phyloP scores from a whole-genome alignment of 2,329 filamentous ascomycete genomes.

The Chalaropsis thielavioides region DNA sequence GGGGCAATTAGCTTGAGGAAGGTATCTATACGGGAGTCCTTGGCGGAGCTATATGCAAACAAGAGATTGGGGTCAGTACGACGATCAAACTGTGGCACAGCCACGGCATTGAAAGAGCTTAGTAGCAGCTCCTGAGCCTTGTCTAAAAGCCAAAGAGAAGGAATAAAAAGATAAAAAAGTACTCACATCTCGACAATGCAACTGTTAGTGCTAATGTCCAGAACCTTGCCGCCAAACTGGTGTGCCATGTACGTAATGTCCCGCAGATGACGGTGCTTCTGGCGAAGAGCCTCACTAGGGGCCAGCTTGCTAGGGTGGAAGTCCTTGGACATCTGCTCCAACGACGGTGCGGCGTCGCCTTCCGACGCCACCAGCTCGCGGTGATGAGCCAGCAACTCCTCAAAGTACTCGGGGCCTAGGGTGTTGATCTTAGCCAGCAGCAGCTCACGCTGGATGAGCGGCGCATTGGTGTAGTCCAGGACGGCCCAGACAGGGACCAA shows the following conservation, averaged over 20 bases:
- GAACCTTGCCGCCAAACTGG: constrained; percentile 92
- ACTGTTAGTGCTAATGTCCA: constrained; percentile 96
- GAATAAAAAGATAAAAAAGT: neutral
- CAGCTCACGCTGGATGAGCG: constrained; percentile 88
- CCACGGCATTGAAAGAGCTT: neutral
- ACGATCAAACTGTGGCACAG: neutral
- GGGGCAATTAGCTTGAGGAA: constrained; percentile 92
- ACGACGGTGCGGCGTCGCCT: constrained; percentile 27
- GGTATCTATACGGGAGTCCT: constrained; percentile 84
- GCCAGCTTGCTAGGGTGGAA: constrained; percentile 85
- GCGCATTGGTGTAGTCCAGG: constrained; percentile 82
- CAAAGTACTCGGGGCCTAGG: constrained; percentile 92
- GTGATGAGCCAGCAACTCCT: constrained; percentile 90
- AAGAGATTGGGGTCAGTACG: constrained; percentile 20
- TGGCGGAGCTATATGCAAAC: constrained; percentile 53
- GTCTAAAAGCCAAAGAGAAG: neutral
- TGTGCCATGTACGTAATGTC: constrained; percentile 93
- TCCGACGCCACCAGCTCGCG: constrained; percentile 58
- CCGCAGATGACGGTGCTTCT: constrained; percentile 95
- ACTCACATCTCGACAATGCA: constrained; percentile 95
- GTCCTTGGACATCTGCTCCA: constrained; percentile 43
- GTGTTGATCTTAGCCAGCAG: constrained; percentile 94
- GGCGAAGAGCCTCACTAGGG: constrained; percentile 73
- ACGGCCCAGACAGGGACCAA: constrained; percentile 97
- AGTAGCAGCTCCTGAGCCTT: neutral